Evolutionary conservation across 768 basidiomycete species (phyloP).

Genomic region (Leccinum aurantiacum): DNA sequence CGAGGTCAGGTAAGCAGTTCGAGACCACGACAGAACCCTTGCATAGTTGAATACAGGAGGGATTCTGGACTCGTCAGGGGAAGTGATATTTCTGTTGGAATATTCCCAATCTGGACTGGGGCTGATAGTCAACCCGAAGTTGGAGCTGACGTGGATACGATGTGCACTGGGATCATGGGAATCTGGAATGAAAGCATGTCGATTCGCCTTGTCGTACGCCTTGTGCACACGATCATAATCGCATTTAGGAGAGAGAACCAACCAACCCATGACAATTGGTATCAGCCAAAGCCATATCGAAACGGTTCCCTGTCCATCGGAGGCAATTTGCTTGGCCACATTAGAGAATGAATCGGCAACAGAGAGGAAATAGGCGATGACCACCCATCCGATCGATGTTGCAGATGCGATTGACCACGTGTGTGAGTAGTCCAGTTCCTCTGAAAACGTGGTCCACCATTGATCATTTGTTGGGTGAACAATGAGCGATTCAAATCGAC

Average conservation of each 20-base stretch:
- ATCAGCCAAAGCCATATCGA: constrained; percentile 46
- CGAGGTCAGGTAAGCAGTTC: constrained; percentile 13
- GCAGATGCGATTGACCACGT: constrained; percentile 42
- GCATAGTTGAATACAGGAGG: constrained; percentile 26
- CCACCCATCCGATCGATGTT: constrained; percentile 43
- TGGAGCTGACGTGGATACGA: not conserved
- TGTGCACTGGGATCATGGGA: not conserved
- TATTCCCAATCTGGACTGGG: constrained; percentile 5
- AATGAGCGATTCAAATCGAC: constrained; percentile 41
- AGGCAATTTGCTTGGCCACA: constrained; percentile 22
- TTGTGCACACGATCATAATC: constrained; percentile 32
- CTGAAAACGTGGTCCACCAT: constrained; percentile 40
- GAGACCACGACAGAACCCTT: constrained; percentile 25
- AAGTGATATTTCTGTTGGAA: not conserved
- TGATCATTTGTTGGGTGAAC: constrained; percentile 41
- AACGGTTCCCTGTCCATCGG: constrained; percentile 39
- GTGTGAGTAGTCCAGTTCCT: constrained; percentile 37
- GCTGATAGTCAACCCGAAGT: constrained; percentile 21
- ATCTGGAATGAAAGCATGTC: not conserved
- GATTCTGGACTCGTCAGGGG: constrained; percentile 19
- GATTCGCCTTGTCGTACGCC: constrained; percentile 17
- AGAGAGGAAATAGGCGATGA: constrained; percentile 38
- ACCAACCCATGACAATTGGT: constrained; percentile 41
- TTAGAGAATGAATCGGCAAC: constrained; percentile 18
- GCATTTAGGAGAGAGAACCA: constrained; percentile 42